Percentiles rank a stretch among this genome's conserved stretches.
These are phyloP conservation scores for Chlamydomonas reinhardtii DNA, from an alignment of 163 green algal species.

Conservation along the genomic window DNA sequence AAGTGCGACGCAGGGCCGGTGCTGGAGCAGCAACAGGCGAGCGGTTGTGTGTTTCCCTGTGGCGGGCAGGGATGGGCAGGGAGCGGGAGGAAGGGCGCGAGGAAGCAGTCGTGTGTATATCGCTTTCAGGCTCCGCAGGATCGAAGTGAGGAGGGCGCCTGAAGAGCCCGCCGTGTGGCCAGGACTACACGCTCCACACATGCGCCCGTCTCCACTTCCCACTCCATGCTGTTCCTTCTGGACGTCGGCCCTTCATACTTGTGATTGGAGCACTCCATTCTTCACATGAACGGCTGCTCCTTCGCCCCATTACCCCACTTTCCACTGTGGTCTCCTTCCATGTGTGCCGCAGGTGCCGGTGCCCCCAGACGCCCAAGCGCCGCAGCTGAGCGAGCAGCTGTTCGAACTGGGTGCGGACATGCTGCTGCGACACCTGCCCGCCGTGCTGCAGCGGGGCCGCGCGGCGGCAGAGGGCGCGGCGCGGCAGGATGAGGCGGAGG, in stretches of 20 bases:
- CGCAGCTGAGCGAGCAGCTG: conserved; percentile 78
- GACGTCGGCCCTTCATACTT: no score
- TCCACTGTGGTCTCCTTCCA: neutral
- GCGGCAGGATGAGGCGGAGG: conserved; percentile 72
- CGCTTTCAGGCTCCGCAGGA: no score
- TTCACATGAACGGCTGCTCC: no score
- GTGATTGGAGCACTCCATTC: no score
- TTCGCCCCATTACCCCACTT: no score
- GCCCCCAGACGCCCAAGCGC: conserved; percentile 57
- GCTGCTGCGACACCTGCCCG: conserved; percentile 73
- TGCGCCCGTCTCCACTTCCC: no score
- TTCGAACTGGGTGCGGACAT: conserved; percentile 78
- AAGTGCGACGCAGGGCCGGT: conserved; percentile 90
- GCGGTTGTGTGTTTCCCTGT: conserved; percentile 23
- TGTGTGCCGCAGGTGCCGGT: neutral
- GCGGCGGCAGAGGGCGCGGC: conserved; percentile 31
- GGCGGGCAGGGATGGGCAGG: no score
- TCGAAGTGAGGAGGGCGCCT: no score
- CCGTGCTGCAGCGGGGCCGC: conserved; percentile 59
- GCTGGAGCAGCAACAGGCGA: conserved; percentile 71
- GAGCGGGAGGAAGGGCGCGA: neutral
- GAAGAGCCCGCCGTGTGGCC: no score
- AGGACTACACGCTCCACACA: no score
- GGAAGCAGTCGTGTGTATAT: neutral
- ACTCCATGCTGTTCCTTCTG: no score